phyloP scores from a whole-genome alignment of 306 rosid genomes.

The Inga laurina region DNA sequence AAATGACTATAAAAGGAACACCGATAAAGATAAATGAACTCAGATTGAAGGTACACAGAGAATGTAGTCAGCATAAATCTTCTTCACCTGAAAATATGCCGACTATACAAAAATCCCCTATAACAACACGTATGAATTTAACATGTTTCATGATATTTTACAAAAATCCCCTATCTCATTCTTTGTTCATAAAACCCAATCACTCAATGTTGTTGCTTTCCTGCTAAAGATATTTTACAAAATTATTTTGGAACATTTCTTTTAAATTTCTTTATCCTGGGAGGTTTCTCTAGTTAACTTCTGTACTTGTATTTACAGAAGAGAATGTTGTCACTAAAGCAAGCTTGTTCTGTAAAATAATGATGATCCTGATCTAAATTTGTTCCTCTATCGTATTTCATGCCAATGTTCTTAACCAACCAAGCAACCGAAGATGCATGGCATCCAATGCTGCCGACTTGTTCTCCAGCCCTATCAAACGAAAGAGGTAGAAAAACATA shows the following conservation, averaged over 20 bases:
- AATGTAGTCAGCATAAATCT: too few relatives aligned
- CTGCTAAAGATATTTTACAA: neutral
- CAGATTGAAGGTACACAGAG: too few relatives aligned
- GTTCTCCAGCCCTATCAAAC: slow-evolving; percentile 73
- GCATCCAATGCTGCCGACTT: slow-evolving; percentile 81
- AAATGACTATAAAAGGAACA: too few relatives aligned
- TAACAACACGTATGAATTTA: too few relatives aligned
- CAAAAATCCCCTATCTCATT: too few relatives aligned
- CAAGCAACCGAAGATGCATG: slow-evolving; percentile 70
- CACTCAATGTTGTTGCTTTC: neutral
- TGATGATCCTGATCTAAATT: neutral
- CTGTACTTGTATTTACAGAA: neutral
- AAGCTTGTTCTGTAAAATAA: slow-evolving; percentile 14
- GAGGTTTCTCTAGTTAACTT: neutral
- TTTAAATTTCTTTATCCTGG: neutral
- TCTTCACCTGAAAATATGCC: too few relatives aligned
- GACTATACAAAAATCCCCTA: too few relatives aligned
- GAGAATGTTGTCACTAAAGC: slow-evolving; percentile 22
- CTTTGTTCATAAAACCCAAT: neutral
- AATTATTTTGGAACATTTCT: neutral
- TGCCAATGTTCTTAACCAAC: slow-evolving; percentile 84
- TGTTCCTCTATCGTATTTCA: slow-evolving; percentile 38
- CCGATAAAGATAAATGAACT: too few relatives aligned
- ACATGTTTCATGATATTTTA: too few relatives aligned
- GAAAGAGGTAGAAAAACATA: slow-evolving; percentile 5